Evolutionary conservation across 371 early-diverging fungal species (phyloP).

Genomic region (Neoconidiobolus thromboides): DNA sequence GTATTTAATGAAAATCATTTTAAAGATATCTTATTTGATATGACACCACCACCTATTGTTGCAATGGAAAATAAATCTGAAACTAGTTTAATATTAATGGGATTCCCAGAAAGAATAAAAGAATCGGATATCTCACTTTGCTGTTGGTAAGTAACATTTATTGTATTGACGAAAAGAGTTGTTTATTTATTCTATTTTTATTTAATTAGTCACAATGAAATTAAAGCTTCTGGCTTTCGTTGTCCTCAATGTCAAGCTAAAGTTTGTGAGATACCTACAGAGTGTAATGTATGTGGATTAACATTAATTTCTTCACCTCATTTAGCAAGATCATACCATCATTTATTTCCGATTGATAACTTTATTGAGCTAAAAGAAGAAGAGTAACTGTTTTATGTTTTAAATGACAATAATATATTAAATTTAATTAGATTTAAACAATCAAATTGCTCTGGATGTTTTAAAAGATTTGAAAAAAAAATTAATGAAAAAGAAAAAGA

Average conservation of each 20-base stretch:
- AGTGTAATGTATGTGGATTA: constrained; percentile 83
- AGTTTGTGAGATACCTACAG: constrained; percentile 78
- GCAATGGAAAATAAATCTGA: constrained; percentile 27
- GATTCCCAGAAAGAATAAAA: constrained; percentile 53
- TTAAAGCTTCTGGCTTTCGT: constrained; percentile 55
- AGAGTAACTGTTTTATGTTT: no score
- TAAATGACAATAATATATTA: no score
- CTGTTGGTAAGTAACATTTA: constrained; percentile 37
- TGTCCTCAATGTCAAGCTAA: constrained; percentile 76
- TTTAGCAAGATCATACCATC: constrained; percentile 87
- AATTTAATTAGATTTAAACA: no score
- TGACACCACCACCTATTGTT: constrained; percentile 65
- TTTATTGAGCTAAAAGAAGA: constrained; percentile 23
- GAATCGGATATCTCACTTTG: constrained; percentile 51
- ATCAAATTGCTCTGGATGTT: neutral
- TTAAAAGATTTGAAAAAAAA: constrained; percentile 7
- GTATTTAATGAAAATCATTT: constrained; percentile 67
- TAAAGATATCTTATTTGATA: constrained; percentile 55
- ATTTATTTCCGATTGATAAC: constrained; percentile 76
- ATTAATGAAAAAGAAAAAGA: neutral
- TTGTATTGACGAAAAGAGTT: neutral
- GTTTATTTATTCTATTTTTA: neutral
- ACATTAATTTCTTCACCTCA: constrained; percentile 82
- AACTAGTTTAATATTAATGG: constrained; percentile 69
- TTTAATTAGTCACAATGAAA: constrained; percentile 42